Conservation (phyloP, 1,284 basidiomycete species). For the Rhizoctonia solani region DNA sequence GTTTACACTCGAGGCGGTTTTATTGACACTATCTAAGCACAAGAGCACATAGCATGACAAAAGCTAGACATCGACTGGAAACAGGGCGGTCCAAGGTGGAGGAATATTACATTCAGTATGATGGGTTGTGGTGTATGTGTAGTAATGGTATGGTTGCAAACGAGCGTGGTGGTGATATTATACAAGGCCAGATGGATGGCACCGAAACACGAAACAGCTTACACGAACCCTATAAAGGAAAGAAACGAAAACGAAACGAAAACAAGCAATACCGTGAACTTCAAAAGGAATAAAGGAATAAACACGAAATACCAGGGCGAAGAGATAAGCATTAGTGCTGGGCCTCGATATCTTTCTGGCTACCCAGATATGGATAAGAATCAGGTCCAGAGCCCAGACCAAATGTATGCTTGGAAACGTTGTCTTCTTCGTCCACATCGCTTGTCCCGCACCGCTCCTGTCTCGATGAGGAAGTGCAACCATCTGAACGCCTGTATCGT, state of each 20-base stretch:
- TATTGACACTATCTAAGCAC: background rate
- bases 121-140: too few species aligned
- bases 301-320: background rate
- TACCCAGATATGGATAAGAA: slow-evolving; percentile 3
- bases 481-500: slow-evolving; percentile 35
- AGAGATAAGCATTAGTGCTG: background rate
- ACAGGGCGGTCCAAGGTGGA: background rate
- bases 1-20: background rate
- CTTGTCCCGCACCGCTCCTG: background rate
- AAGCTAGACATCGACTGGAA: background rate
- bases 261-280: background rate
- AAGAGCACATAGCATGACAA: background rate
- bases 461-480: slow-evolving; percentile 32
- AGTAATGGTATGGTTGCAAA: background rate
- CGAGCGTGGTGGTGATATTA: background rate
- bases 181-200: background rate
- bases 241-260: background rate
- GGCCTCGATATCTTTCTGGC: slow-evolving; percentile 29
- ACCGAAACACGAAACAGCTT: background rate
- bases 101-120: background rate
- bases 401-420: slow-evolving; percentile 20
- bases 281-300: background rate
- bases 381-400: slow-evolving; percentile 4
- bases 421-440: slow-evolving; percentile 24
- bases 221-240: background rate